A percentile compares a stretch with the other conserved stretches of the same genome.
These are phyloP conservation scores for Ogataea henricii DNA, from an alignment of 805 yeast genomes.

Conservation along the genomic window DNA sequence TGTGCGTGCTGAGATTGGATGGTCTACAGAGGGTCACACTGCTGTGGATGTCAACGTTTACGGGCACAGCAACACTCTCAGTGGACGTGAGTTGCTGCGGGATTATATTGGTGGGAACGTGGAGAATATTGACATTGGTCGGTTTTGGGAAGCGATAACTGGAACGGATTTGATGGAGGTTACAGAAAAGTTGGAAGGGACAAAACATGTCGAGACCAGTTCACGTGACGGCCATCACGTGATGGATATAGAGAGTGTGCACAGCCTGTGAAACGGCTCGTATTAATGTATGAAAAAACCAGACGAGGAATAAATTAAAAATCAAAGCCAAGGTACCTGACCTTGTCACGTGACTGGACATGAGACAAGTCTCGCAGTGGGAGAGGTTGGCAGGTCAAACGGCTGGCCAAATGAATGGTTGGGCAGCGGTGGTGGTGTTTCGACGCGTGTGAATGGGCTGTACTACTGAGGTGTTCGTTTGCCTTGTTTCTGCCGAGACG, in stretches of 20 bases:
- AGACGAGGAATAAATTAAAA: background rate
- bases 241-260: background rate
- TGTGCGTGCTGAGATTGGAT: slow-evolving; percentile 85
- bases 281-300: too few relatives aligned
- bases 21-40: slow-evolving; percentile 96
- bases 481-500: too few relatives aligned
- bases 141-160: slow-evolving; percentile 61
- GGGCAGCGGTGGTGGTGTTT: background rate
- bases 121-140: slow-evolving; percentile 86
- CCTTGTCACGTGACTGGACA: background rate
- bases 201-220: slow-evolving; percentile 45
- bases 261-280: background rate
- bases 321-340: background rate
- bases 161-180: slow-evolving; percentile 49
- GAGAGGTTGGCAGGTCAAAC: background rate
- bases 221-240: slow-evolving; percentile 8
- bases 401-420: background rate
- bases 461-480: too few relatives aligned
- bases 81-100: slow-evolving; percentile 41
- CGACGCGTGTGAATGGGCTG: too few relatives aligned
- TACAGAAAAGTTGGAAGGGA: slow-evolving; percentile 50
- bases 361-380: too few relatives aligned
- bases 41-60: slow-evolving; percentile 95
- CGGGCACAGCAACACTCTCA: slow-evolving; percentile 64
- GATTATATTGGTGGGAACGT: slow-evolving; percentile 70